phyloP scores from a whole-genome alignment of 139 green algal species.

The Picochlorum sp. region DNA sequence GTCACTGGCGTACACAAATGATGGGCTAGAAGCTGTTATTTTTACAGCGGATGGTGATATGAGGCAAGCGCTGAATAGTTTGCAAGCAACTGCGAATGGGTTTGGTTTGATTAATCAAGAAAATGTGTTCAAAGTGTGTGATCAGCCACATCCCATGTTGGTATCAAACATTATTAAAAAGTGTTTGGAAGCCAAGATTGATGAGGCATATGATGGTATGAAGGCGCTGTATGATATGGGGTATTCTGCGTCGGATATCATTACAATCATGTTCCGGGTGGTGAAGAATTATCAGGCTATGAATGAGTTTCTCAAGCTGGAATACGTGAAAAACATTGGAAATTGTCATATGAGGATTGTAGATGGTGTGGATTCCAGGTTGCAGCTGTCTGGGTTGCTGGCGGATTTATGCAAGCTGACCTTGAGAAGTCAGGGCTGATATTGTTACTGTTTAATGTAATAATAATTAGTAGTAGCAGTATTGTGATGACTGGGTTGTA shows the following conservation, averaged over 20 bases:
- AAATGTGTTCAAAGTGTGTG: conserved; percentile 94
- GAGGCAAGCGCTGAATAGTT: conserved; percentile 97
- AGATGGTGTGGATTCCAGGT: conserved; percentile 79
- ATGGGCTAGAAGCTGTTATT: conserved; percentile 91
- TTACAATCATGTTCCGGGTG: conserved; percentile 91
- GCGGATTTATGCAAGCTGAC: conserved; percentile 76
- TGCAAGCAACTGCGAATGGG: conserved; percentile 81
- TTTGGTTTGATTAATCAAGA: conserved; percentile 85
- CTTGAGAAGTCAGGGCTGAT: conserved; percentile 1
- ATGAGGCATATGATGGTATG: conserved; percentile 72
- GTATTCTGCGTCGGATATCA: conserved; percentile 88
- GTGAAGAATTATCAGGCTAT: conserved; percentile 62
- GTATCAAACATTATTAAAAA: conserved; percentile 63
- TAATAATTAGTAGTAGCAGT: no score
- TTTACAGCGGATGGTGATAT: conserved; percentile 99
- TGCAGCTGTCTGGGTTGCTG: conserved; percentile 89
- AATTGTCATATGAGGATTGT: conserved; percentile 89
- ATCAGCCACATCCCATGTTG: conserved; percentile 92
- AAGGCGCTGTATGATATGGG: conserved; percentile 76
- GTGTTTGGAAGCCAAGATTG: conserved; percentile 63
- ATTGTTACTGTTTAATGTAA: background rate
- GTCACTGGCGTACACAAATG: conserved; percentile 54
- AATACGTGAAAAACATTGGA: conserved; percentile 92
- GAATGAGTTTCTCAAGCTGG: conserved; percentile 92
- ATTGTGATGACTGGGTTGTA: no score